Base-by-base conservation (phyloP, 257 asterid species). In the Petunia axillaris region DNA sequence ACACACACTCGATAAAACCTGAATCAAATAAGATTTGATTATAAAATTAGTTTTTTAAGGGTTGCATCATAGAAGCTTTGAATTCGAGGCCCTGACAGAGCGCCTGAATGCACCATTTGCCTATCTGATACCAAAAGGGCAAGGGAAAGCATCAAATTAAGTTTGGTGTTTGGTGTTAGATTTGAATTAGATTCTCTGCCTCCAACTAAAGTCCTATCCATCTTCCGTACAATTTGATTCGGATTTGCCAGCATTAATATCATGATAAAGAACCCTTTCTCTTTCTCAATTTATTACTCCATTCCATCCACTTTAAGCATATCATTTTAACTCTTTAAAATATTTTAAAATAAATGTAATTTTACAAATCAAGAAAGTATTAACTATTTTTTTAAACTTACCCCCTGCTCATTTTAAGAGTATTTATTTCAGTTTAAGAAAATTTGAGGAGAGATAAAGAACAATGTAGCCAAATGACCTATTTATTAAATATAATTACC, bases 201-300 rank as follows among this genome's bases (percentile, higher is more conserved):
- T 79, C 86, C 85, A 89, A 88, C 89, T 85, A 87, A 87, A 71
- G 44, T 43, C 5, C 60, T 84, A 87, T 1, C 87, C 91, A 85
- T 2, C 59, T 66, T 87, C 91, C 93, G 93, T 89, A 89, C 91
- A 66, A 9, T 89, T 43, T 86, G 90, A 87, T 63, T 88, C 82
- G 88, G 82, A 64, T 82, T 25, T 64, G 41, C 71, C 41, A 15
- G 44, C 38, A 64, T 36, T 50, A 10, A 10, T 13, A 50, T 50
- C 55, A 25, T 50, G 55, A 50, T 9, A 50, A 8, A 8, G 57
- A 14, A 2, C 14, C 15, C 57, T 52, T 14, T 50, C 55, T 52
- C 57, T 52, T 52, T 52, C 57, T 10, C 8, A 52, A 11, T 52
- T 52, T 52, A 0, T 0, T 25, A 25, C 25, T 25, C 25, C 25